Conservation (phyloP, 164 flowering plant genomes). For the Protea cynaroides region DNA sequence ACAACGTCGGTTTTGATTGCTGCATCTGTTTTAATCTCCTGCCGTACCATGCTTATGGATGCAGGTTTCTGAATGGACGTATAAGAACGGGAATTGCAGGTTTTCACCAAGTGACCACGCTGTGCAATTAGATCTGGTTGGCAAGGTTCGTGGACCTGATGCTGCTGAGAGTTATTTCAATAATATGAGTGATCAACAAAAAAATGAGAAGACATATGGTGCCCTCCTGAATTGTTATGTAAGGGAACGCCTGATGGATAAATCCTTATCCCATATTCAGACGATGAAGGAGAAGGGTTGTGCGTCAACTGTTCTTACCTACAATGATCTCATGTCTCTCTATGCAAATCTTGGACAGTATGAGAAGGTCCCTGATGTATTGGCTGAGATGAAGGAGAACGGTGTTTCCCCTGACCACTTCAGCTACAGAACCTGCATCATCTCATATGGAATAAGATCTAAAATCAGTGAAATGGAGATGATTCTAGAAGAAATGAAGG, state of each 20-base stretch:
- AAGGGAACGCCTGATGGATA: slow-evolving; percentile 41
- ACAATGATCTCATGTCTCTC: slow-evolving; percentile 66
- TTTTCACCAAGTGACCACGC: slow-evolving; percentile 61
- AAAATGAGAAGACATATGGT: slow-evolving; percentile 58
- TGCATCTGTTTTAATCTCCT: background rate
- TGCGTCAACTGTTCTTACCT: slow-evolving; percentile 37
- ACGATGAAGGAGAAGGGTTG: slow-evolving; percentile 71
- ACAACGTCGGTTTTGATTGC: background rate
- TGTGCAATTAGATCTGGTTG: slow-evolving; percentile 66
- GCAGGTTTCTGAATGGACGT: slow-evolving; percentile 90
- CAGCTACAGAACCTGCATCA: slow-evolving; percentile 70
- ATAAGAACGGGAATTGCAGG: slow-evolving; percentile 31
- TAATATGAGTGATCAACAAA: slow-evolving; percentile 41
- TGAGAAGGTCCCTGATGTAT: slow-evolving; percentile 50
- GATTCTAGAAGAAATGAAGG: slow-evolving; percentile 55
- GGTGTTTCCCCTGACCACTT: slow-evolving; percentile 54
- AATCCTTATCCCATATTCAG: slow-evolving; percentile 43
- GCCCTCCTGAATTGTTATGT: slow-evolving; percentile 70
- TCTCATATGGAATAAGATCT: slow-evolving; percentile 48
- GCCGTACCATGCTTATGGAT: slow-evolving; percentile 7
- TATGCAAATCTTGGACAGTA: slow-evolving; percentile 39
- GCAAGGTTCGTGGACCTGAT: slow-evolving; percentile 46
- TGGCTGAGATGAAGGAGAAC: slow-evolving; percentile 53
- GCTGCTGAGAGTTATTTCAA: slow-evolving; percentile 60
- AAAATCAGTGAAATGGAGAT: slow-evolving; percentile 54